Base-by-base conservation (phyloP, 345 rosid genomes). In the Populus tremula region DNA sequence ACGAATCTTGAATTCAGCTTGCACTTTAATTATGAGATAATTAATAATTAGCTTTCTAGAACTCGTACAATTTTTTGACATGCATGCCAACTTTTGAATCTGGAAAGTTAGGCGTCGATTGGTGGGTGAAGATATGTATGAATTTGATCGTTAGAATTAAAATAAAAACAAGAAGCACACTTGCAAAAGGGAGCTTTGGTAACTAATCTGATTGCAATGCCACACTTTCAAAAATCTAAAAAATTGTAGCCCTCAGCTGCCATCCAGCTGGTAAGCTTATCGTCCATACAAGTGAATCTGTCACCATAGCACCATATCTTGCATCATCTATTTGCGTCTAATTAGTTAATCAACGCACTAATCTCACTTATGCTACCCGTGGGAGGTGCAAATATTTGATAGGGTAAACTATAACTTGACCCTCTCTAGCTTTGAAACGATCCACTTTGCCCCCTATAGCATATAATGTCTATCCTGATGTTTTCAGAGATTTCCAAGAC, bases 211-310 rank as follows among this genome's bases (percentile, higher is more conserved):
- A 14, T 21, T 68, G 50, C 43, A 13, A 68, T 39, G 33, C 9
- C 50, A 38, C 71, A 20, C 3, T 31, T 68, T 68, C 25, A n/a
- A 11, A 68, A 11, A 49, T 6, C 41, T 47, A 70, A 49, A 13
- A 17, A 49, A 16, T 31, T 18, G 63, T 14, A 49, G 7, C 62
- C 9, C 5, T 29, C 49, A 35, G 10, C 17, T 49, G 18, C 39
- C 61, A 70, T 70, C 63, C 59, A 70, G 59, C 53, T 27, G 59
- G 73, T 17, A 27, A 54, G 38, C 73, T 17, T 70, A 25, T 27
- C 31, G 59, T 16, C 59, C 53, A 69, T n/a, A 25, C 41, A 1
- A 16, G 20, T 18, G 39, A 4, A 35, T 35, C 39, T 35, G 35
- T 39, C 27, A 13, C 29, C 47, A 36, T 20, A 36, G 20, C 27